These are phyloP conservation scores for Stagonosporopsis rhizophila DNA, from an alignment of 2,329 filamentous ascomycete genomes.

Conservation along the genomic window DNA sequence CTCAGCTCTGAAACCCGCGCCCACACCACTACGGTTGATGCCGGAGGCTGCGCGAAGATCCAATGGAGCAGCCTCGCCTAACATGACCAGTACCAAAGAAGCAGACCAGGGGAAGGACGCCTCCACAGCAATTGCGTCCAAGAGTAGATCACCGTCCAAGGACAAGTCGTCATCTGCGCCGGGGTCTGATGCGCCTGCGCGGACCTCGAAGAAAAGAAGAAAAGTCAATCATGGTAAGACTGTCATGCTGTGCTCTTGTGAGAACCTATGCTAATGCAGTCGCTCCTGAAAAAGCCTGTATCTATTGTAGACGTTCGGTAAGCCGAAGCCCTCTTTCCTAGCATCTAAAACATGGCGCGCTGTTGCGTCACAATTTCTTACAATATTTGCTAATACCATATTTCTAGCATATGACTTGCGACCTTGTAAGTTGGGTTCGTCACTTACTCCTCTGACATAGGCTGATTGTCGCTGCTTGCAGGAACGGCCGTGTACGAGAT, in stretches of 20 bases:
- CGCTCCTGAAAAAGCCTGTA: conserved; percentile 52
- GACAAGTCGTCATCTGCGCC: conserved; percentile 39
- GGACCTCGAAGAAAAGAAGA: conserved; percentile 57
- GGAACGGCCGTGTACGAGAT: conserved; percentile 96
- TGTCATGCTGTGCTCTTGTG: conserved; percentile 31
- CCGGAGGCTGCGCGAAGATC: conserved; percentile 44
- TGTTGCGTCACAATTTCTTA: conserved; percentile 20
- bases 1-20: conserved; percentile 39
- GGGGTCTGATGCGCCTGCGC: conserved; percentile 40
- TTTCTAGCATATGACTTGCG: conserved; percentile 61
- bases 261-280: conserved; percentile 39
- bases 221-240: conserved; percentile 61
- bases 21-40: conserved; percentile 47
- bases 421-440: conserved; percentile 51
- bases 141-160: conserved; percentile 39
- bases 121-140: conserved; percentile 35
- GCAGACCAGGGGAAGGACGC: conserved; percentile 38
- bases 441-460: conserved; percentile 28
- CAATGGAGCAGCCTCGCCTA: conserved; percentile 47
- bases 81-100: conserved; percentile 43
- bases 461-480: conserved; percentile 55
- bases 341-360: conserved; percentile 24
- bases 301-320: conserved; percentile 62
- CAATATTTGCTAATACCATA: conserved; percentile 44
- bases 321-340: conserved; percentile 42